Base-by-base conservation (phyloP, 106 monocot species). In the Dioscorea dumetorum region DNA sequence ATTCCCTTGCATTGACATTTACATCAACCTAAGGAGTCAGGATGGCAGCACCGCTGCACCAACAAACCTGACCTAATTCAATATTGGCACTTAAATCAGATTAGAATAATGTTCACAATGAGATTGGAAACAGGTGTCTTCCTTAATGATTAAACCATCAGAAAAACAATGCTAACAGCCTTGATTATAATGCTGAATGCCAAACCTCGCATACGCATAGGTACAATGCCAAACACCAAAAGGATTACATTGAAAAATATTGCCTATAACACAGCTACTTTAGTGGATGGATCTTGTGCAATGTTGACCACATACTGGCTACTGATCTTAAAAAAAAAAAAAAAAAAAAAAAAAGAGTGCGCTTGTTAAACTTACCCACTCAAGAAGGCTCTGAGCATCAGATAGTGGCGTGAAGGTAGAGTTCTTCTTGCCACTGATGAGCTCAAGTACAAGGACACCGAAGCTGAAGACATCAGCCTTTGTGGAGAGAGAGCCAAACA, bases 381-480 rank as follows among this genome's bases (percentile, higher is more conserved):
- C 91, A 41, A 87, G 82, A 15, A 91, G 79, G 58, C 61, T 84
- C 15, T 75, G 68, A 10, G 80, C 84, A 48, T 85, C 84, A 11
- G 66, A 17, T 31, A 67, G 64, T 11, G 74, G 62, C 12, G 34
- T 51, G 64, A 77, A 91, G 15, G 61, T 22, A 2, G 87, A 84
- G 72, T 82, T 91, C 77, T 88, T 91, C 49, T 58, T 68, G 6
- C 91, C 91, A 0, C 76, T 73, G 53, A 91, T 50, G 50, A 91
- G 68, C 73, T 91, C 91, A 22, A 91, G 78, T 22, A 91, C 35
- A 19, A 91, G 4, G 48, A 88, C 82, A 8, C 91, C 91, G 28
- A 88, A 91, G 72, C 91, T 91, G 62, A 88, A 91, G 12, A 91
- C 85, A 33, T 91, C 91, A 24, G 73, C 88, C 67, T 88, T 91